phyloP scores from a whole-genome alignment of 23 red algal species.

The Gracilaria caudata region DNA sequence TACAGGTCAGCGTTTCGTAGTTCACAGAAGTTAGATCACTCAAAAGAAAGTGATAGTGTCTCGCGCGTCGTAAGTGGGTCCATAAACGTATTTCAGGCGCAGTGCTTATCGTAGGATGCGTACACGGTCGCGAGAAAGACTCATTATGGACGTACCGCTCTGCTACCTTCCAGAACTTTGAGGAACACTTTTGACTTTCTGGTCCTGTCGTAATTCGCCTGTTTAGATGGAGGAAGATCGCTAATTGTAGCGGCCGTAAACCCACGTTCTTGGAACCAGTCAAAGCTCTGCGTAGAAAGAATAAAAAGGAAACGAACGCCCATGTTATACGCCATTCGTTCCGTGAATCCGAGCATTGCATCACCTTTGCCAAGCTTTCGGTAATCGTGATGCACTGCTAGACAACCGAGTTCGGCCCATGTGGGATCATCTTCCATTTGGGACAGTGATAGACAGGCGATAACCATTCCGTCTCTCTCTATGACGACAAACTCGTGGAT shows the following conservation, averaged over 20 bases:
- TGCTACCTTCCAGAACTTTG: constrained; percentile 76
- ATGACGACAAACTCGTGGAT: constrained; percentile 88
- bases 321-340: constrained; percentile 74
- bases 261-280: constrained; percentile 96
- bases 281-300: constrained; percentile 87
- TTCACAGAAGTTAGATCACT: neutral
- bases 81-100: neutral
- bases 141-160: constrained; percentile 59
- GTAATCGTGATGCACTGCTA: constrained; percentile 89
- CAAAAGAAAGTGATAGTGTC: neutral
- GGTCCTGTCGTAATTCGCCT: constrained; percentile 63
- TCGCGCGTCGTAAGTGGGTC: neutral
- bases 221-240: constrained; percentile 71
- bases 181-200: constrained; percentile 89
- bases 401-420: constrained; percentile 85
- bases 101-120: neutral
- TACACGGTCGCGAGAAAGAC: neutral
- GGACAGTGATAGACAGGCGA: constrained; percentile 82
- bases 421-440: constrained; percentile 56
- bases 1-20: neutral
- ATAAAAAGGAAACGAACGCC: constrained; percentile 91
- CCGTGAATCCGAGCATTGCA: constrained; percentile 88
- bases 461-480: constrained; percentile 99
- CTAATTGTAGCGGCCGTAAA: constrained; percentile 79
- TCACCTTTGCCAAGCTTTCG: constrained; percentile 92